Evolutionary conservation across 768 basidiomycete species (phyloP), one percentile per base, ranked within the genome.

Genomic region (Boletus pseudopeckii): DNA sequence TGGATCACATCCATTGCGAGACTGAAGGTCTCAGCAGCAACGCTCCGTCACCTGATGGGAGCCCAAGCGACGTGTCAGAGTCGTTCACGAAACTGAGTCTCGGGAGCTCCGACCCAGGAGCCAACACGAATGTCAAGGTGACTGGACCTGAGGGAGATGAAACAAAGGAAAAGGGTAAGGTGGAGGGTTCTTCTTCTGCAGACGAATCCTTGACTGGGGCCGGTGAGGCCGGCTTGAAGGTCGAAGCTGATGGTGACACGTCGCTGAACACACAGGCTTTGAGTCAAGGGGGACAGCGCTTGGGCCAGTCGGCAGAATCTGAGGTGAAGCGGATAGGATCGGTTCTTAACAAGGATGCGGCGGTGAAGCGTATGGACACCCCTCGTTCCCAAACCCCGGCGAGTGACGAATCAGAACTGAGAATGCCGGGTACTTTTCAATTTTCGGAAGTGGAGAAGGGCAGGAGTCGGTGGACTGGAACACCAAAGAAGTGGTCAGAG

Each of bases 391-490:
- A 54, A 34, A 42, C 40, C 2, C 54, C 45, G 20, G 30, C 28
- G 34, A 66, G 72, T 37, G 63, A 70, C 26, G 72, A 74, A 26
- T 52, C 65, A 20, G 71, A 74, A 34, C 56, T 73, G 51, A 62
- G 47, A 50, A 83, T 84, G 68, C 83, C 83, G 2, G 82, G 83
- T 10, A 78, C 79, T 30, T 82, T 83, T 56, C 71, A 76, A 53
- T 38, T 67, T 7, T 53, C 64, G 26, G 42, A 44, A 34, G 41
- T 7, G 15, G 58, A 60, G 38, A 43, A 39, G 51, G 53, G 53
- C 24, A 26, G 28, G 18, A 18, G 2, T 15, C 53, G 15, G 9
- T 34, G 50, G 37, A 7, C 33, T 11, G 50, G 26, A 3, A 45
- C 36, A 32, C 55, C 56, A 30, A 57, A 28, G 36, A 57, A 30